Base-by-base conservation (phyloP, 1,284 basidiomycete species). In the Heterobasidion parviporum region DNA sequence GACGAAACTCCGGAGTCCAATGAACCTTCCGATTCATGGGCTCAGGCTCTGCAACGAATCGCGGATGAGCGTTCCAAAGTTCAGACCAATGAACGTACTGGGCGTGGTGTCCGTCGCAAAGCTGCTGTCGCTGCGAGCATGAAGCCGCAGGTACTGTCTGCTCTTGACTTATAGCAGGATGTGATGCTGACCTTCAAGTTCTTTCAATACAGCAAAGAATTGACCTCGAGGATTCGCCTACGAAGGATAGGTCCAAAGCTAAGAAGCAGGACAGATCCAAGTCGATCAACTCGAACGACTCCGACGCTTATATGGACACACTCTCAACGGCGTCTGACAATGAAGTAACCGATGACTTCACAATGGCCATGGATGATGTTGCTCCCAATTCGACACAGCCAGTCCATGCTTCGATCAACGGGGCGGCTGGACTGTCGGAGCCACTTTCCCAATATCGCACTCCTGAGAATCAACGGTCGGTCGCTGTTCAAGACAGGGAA, bases 21-120 rank as follows among this genome's bases (percentile, higher is more conserved):
- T 9, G 82, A 82, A 52, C 78, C 82, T 56, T 76, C 72, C 20
- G 87, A 90, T 67, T 89, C 89, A 33, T 95, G 92, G 92, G 79
- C 86, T 3, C 79, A 81, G 56, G 81, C 86, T 4, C 68, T 90
- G 46, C 73, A 84, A 61, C 83, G 79, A 56, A 82, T 90, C 60
- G 85, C 78, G 36, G 72, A 74, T 15, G 78, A 82, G 59, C 74
- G 74, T 56, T 70, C 70, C 18, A 78, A 74, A 58, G 67, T 70
- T 46, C 68, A 74, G 59, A 73, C 70, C 36, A 66, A 76, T 56
- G 83, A 87, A 61, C 69, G 74, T 41, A 81, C 74, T 4, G 89
- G 89, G 41, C 81, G 89, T 60, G 88, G 88, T 43, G 83, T 77
- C 38, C 82, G 86, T 56, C 81, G 89, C 48, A 79, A 77, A 61